Evolutionary conservation across 2,329 filamentous ascomycete species (phyloP).

Genomic region (Paracorniculantispora psalliotae): DNA sequence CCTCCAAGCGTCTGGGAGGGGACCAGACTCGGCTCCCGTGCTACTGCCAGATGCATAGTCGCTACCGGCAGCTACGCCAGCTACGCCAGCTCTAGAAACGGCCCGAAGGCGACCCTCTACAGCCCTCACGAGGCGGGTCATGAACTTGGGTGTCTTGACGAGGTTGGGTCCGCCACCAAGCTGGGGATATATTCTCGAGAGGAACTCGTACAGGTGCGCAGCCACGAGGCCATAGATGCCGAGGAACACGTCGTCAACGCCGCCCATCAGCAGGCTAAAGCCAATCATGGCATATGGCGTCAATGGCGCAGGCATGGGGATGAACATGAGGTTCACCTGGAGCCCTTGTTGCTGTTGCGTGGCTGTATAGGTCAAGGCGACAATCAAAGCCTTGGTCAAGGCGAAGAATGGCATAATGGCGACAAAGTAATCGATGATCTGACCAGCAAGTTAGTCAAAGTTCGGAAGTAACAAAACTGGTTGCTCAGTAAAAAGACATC

Average conservation of each 20-base stretch:
- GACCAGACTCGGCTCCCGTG: conserved; percentile 31
- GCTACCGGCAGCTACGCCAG: neutral
- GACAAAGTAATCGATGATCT: conserved; percentile 27
- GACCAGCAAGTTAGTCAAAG: conserved; percentile 15
- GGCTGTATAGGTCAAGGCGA: conserved; percentile 79
- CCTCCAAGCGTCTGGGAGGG: conserved; percentile 60
- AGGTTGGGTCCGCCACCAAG: conserved; percentile 80
- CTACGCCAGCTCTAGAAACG: neutral
- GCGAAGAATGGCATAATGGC: conserved; percentile 30
- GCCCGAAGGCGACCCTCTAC: conserved; percentile 2
- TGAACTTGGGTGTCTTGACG: conserved; percentile 66
- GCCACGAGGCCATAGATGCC: conserved; percentile 77
- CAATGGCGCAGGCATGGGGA: conserved; percentile 77
- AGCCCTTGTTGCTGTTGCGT: conserved; percentile 78
- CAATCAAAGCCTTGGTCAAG: conserved; percentile 61
- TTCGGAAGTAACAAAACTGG: neutral
- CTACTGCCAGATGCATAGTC: neutral
- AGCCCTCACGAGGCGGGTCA: conserved; percentile 61
- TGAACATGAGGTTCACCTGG: conserved; percentile 73
- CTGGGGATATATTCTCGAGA: conserved; percentile 81
- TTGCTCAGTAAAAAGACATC: conserved; percentile 1
- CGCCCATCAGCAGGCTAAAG: conserved; percentile 64
- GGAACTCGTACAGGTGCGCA: conserved; percentile 85
- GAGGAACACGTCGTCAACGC: conserved; percentile 50
- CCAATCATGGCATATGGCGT: conserved; percentile 77